These are phyloP conservation scores for Scheffersomyces ergatensis DNA, from an alignment of 805 yeast genomes.

Conservation along the genomic window DNA sequence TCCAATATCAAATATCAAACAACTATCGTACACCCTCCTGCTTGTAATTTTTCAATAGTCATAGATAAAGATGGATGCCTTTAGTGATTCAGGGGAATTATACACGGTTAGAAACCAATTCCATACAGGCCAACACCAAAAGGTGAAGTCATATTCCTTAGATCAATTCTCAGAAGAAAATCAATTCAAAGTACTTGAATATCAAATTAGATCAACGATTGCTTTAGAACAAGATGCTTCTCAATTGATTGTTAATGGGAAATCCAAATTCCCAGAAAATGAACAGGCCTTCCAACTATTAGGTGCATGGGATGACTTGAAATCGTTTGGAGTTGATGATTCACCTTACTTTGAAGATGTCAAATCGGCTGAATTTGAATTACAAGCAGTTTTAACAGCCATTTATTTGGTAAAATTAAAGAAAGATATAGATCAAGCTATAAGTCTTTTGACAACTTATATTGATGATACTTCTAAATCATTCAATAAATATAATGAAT, in stretches of 20 bases:
- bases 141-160: conserved; percentile 36
- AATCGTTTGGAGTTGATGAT: conserved; percentile 41
- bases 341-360: conserved; percentile 42
- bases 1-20: background rate
- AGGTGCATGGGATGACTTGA: conserved; percentile 43
- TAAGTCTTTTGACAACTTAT: conserved; percentile 26
- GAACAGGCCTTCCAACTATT: conserved; percentile 34
- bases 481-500: conserved; percentile 24
- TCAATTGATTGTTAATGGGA: conserved; percentile 34
- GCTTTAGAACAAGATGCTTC: conserved; percentile 39
- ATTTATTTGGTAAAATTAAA: conserved; percentile 35
- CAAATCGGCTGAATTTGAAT: conserved; percentile 29
- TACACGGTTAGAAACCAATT: conserved; percentile 57
- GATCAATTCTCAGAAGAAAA: conserved; percentile 37
- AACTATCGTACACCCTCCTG: too few relatives aligned
- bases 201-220: conserved; percentile 37
- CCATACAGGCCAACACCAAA: conserved; percentile 55
- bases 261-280: conserved; percentile 28
- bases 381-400: conserved; percentile 41
- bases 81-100: conserved; percentile 47
- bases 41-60: too few relatives aligned
- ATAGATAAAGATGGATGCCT: conserved; percentile 27
- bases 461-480: conserved; percentile 15
- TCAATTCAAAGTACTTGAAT: conserved; percentile 39
- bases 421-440: conserved; percentile 37